These are phyloP conservation scores for Nakaseomyces bracarensis DNA, from an alignment of 1,139 yeast genomes.

Conservation along the genomic window DNA sequence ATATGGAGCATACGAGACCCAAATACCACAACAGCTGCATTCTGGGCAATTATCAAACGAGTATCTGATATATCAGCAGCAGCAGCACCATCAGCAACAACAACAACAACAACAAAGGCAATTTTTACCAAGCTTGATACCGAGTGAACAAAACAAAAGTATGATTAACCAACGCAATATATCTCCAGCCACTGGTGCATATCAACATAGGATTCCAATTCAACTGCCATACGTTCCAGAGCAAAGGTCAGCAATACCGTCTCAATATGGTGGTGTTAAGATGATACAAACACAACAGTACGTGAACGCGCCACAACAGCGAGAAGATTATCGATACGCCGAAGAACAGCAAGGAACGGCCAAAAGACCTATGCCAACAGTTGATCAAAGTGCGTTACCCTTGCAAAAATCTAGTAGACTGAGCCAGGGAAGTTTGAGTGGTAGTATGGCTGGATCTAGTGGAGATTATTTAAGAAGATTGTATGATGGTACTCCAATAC, in stretches of 20 bases:
- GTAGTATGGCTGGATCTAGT: background rate
- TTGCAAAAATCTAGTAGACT: background rate
- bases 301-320: background rate
- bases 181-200: too few relatives aligned
- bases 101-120: background rate
- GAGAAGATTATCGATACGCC: background rate
- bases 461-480: background rate
- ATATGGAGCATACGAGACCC: background rate
- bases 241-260: background rate
- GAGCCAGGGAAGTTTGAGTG: background rate
- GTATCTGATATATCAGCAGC: background rate
- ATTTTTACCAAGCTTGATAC: background rate
- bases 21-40: background rate
- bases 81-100: constrained; percentile 4
- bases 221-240: constrained; percentile 1
- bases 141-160: background rate
- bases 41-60: background rate
- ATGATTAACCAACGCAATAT: background rate
- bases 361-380: background rate
- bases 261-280: background rate
- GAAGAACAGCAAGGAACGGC: background rate
- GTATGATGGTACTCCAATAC: background rate
- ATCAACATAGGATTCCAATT: background rate
- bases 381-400: background rate
- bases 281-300: background rate